Base-by-base conservation (phyloP, 208 protist genomes). In the Acanthamoeba quina region DNA sequence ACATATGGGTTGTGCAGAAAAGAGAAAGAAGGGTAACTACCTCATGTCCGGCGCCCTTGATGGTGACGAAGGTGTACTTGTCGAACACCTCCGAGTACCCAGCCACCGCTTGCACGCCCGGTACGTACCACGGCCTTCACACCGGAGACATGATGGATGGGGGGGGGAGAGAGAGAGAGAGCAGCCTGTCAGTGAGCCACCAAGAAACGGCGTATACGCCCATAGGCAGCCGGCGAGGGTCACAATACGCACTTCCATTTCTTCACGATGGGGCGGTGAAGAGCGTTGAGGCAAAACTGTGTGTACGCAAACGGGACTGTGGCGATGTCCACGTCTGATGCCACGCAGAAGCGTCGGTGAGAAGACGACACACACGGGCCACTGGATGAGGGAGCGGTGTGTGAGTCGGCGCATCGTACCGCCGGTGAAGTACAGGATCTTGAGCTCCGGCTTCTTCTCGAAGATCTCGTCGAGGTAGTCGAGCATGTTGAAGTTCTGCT, bases 21-120 rank as follows among this genome's bases (percentile, higher is more conserved):
- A 60, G 54, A 1, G 1, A 1, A 5, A 5, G 3, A 0, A 3
- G 29, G 0, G 3, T 0, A 4, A 70, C n/a, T 85, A 85, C 90
- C 90, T 85, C 70, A 31, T 94, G 90, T 66, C 90, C 90, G 11
- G 90, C 90, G 31, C 90, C 90, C 64, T 26, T 56, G 68, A 94
- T 85, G 9, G 90, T 94, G 26, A 54, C 70, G n/a, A 86, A 94
- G n/a, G 90, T 85, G 54, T 85, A 94, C 11, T 52, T 19, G 58
- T 92, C 88, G 41, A 80, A 78, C 31, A 92, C 88, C n/a, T 92
- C 88, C 13, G 3, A 29, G 88, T 92, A 92, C 4, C 88, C 88
- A 0, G 88, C 88, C 9, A 78, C 52, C n/a, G 52, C 41, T 26
- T 68, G n/a, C 37, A 60, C 60, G 21, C 88, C 88, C 13, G 37